These are phyloP conservation scores for Gloeopeniophorella convolvens DNA, from an alignment of 768 basidiomycete genomes.

Conservation along the genomic window DNA sequence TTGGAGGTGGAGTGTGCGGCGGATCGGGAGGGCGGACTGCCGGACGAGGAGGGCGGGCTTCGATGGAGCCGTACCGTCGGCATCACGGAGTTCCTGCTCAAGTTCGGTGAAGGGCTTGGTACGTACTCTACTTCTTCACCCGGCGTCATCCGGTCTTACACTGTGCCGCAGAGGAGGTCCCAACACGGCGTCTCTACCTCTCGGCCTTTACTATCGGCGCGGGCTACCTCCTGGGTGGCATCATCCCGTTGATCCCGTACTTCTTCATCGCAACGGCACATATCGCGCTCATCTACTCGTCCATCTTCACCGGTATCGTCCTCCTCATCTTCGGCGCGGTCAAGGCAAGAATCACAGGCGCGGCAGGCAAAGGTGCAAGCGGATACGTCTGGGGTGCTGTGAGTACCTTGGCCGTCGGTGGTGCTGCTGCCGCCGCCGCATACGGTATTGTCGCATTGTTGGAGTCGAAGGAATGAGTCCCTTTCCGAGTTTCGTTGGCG, in stretches of 20 bases:
- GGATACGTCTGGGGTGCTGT: constrained; percentile 86
- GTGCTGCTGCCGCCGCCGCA: constrained; percentile 76
- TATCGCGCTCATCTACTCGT: constrained; percentile 64
- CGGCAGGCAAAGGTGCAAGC: constrained; percentile 49
- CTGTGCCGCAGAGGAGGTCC: constrained; percentile 70
- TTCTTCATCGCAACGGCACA: constrained; percentile 77
- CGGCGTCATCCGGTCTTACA: background rate
- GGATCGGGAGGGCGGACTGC: constrained; percentile 4
- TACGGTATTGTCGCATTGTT: constrained; percentile 51
- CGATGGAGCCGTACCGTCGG: constrained; percentile 77
- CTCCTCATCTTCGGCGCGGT: constrained; percentile 87
- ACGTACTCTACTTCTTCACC: constrained; percentile 25
- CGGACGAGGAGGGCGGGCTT: constrained; percentile 50
- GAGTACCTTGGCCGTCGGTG: constrained; percentile 84
- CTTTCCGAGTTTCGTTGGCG: too few relatives aligned
- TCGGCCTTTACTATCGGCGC: constrained; percentile 95
- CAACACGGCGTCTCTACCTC: constrained; percentile 73
- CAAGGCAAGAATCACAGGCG: constrained; percentile 84
- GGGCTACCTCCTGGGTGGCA: constrained; percentile 88
- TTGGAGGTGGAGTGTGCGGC: constrained; percentile 50
- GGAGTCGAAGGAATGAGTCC: constrained; percentile 28
- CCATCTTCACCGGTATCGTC: constrained; percentile 74
- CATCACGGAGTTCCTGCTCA: constrained; percentile 87
- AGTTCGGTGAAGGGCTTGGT: constrained; percentile 93
- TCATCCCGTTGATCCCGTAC: constrained; percentile 89